Evolutionary conservation across 805 yeast species (phyloP).

Genomic region (Candida multigemmis): DNA sequence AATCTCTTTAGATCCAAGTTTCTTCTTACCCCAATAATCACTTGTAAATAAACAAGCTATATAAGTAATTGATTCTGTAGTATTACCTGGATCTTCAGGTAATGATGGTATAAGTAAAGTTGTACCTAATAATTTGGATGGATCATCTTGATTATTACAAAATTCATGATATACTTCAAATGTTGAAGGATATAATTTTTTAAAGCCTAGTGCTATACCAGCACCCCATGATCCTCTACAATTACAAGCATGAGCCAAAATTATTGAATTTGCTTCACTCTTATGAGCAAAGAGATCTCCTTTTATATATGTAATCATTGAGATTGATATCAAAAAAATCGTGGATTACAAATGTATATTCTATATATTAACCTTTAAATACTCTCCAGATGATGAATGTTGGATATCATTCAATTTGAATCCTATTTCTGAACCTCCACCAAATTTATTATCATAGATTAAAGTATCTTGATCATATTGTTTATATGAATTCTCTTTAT

Average conservation of each 20-base stretch:
- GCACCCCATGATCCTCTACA: slow-evolving; percentile 80
- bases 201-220: slow-evolving; percentile 63
- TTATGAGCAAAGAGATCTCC: slow-evolving; percentile 48
- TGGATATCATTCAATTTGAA: slow-evolving; percentile 14
- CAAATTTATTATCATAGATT: slow-evolving; percentile 11
- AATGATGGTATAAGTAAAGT: slow-evolving; percentile 34
- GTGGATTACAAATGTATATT: too few species aligned
- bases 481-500: slow-evolving; percentile 16
- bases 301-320: slow-evolving; percentile 36
- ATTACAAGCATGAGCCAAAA: slow-evolving; percentile 71
- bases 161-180: slow-evolving; percentile 37
- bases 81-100: slow-evolving; percentile 19
- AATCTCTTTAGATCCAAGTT: slow-evolving; percentile 37
- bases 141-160: slow-evolving; percentile 21
- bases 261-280: slow-evolving; percentile 12
- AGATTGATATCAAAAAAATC: too few species aligned
- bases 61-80: slow-evolving; percentile 7
- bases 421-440: slow-evolving; percentile 25
- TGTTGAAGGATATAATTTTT: slow-evolving; percentile 45
- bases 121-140: slow-evolving; percentile 42
- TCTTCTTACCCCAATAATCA: slow-evolving; percentile 33
- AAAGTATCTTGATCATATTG: neutral
- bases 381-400: slow-evolving; percentile 23
- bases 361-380: too few species aligned
- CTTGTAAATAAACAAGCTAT: slow-evolving; percentile 74